Conservation (phyloP, 1,284 basidiomycete species). For the Trametes versicolor region DNA sequence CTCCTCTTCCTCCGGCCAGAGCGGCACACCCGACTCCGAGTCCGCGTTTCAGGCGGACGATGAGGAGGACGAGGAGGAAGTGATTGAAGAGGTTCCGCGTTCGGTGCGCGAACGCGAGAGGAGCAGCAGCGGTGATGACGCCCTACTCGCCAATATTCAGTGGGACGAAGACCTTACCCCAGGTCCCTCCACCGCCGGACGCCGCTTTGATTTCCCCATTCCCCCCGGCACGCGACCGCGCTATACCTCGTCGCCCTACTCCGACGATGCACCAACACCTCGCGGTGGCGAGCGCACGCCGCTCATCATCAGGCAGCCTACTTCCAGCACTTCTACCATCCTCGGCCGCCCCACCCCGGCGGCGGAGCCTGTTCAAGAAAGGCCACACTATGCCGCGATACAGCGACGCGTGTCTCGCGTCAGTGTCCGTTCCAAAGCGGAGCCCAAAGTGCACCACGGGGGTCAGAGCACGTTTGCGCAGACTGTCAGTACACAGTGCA, state of each 20-base stretch:
- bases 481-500: slow-evolving; percentile 62
- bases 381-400: slow-evolving; percentile 22
- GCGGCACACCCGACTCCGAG: slow-evolving; percentile 47
- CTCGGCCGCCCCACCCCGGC: slow-evolving; percentile 12
- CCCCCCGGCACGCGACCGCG: slow-evolving; percentile 20
- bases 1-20: slow-evolving; percentile 50
- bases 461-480: slow-evolving; percentile 85
- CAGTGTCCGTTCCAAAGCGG: slow-evolving; percentile 30
- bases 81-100: slow-evolving; percentile 26
- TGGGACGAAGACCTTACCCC: slow-evolving; percentile 55
- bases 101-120: slow-evolving; percentile 33
- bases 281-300: slow-evolving; percentile 48
- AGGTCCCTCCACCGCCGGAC: slow-evolving; percentile 28
- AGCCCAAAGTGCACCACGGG: slow-evolving; percentile 36
- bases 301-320: slow-evolving; percentile 52
- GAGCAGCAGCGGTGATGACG: slow-evolving; percentile 38
- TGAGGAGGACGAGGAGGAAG: slow-evolving; percentile 43
- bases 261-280: slow-evolving; percentile 24
- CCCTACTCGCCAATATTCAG: slow-evolving; percentile 52
- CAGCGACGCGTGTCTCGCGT: slow-evolving; percentile 26
- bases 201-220: slow-evolving; percentile 22
- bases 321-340: slow-evolving; percentile 42
- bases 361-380: background rate
- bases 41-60: slow-evolving; percentile 43
- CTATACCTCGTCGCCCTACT: slow-evolving; percentile 10